Base-by-base conservation (phyloP, 495 filamentous ascomycete species). In the Apiosordaria backusii region DNA sequence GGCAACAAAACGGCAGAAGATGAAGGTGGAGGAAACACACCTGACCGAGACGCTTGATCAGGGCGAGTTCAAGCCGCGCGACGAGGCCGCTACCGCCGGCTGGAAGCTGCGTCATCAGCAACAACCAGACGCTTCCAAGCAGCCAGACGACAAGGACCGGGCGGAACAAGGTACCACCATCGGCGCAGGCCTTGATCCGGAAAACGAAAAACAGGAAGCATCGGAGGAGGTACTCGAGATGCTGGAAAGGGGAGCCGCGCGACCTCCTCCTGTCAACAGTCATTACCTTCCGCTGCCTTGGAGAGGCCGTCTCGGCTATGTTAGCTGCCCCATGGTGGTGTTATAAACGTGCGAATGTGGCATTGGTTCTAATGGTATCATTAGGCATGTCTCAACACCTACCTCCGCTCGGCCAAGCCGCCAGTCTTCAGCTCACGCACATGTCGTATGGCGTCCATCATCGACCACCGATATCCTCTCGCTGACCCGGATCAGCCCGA, bases 251-350 rank as follows among this genome's bases (percentile, higher is more conserved):
- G 77, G 82, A 21, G 80, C 79, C 0, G 73, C 75, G 0, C 78
- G 93, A 29, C 80, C 89, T 10, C 92, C 92, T 24, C 87, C 92
- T 3, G 89, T 96, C 24, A 89, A 97, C 72, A 97, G 92, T 72
- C 86, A 85, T 69, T 92, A 92, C 72, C 82, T 97, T 18, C 95
- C 94, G 3, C 77, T 97, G 18, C 94, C 92, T 0, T 97, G 94
- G 94, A 95, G 92, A 80, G 95, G 94, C 1, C 83, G 94, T 50
- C 76, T 97, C 65, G 93, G 94, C 57, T 97, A 95, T 83, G 93
- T 95, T 74, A 81, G 88, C 81, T 50, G 58, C 55, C 50, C 54
- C 26, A 22, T 19, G 23, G 27, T 19, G n/a, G 15, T 53, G 9
- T 21, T 21, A 24, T 45, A 15, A 45, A 15, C n/a, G 35, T 15